Conservation (phyloP, 1,139 yeast genomes). For the Saccharomyces hybrid region DNA sequence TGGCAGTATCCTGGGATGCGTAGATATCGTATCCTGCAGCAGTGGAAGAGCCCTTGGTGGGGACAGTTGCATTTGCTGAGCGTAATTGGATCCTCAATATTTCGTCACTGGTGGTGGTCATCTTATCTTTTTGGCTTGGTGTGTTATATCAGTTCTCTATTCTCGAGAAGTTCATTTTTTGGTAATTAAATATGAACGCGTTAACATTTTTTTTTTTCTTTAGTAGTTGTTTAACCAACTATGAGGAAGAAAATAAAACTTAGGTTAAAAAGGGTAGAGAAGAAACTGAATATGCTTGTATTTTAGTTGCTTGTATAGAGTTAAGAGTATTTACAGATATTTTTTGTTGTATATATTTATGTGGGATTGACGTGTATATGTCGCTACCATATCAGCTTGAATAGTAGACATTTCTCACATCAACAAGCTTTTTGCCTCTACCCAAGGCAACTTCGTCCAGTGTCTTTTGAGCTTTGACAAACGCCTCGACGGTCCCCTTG, state of each 20-base stretch:
- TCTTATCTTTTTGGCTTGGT: slow-evolving; percentile 31
- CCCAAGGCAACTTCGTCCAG: slow-evolving; percentile 83
- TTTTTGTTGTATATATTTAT: not conserved
- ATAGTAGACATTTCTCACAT: slow-evolving; percentile 84
- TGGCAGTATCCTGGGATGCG: slow-evolving; percentile 55
- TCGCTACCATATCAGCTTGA: slow-evolving; percentile 31
- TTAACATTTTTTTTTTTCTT: not conserved
- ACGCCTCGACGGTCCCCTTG: slow-evolving; percentile 83
- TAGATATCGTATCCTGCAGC: slow-evolving; percentile 96
- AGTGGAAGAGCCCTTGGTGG: slow-evolving; percentile 82
- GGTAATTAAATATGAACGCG: not conserved
- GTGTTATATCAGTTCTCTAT: not conserved
- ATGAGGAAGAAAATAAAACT: not conserved
- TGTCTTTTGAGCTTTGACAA: slow-evolving; percentile 64
- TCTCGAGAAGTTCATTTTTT: not conserved
- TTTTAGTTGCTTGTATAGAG: too few species aligned
- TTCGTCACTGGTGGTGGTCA: slow-evolving; percentile 57
- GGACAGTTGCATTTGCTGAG: slow-evolving; percentile 69
- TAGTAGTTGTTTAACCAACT: not conserved
- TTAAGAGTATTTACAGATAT: not conserved
- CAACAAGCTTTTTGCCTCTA: slow-evolving; percentile 93
- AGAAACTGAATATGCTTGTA: too few species aligned
- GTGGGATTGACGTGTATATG: not conserved
- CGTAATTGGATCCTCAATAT: slow-evolving; percentile 62
- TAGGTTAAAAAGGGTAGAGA: not conserved